These are phyloP conservation scores for Lotmaria passim DNA, from an alignment of 208 protist species.

Conservation along the genomic window DNA sequence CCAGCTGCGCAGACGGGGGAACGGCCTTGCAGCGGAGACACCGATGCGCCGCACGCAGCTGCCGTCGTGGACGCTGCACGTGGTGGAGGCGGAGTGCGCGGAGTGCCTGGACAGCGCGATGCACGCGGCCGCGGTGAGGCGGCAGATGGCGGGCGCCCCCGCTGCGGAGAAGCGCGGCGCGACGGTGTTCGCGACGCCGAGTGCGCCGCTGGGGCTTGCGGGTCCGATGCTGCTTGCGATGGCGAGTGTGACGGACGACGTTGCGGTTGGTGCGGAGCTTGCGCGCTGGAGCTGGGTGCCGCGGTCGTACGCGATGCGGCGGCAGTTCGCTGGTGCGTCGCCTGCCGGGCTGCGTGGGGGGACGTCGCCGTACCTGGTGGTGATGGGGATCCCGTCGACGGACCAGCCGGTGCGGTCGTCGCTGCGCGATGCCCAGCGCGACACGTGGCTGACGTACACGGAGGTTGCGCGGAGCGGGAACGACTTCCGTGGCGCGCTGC, in stretches of 20 bases:
- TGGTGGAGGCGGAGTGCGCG: conserved; percentile 4
- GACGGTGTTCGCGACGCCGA: conserved; percentile 10
- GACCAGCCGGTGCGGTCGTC: conserved; percentile 8
- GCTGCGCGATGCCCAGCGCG: conserved; percentile 10
- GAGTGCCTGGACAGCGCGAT: conserved; percentile 9
- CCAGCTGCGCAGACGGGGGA: not conserved
- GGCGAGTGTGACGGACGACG: conserved; percentile 30
- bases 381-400: conserved; percentile 16
- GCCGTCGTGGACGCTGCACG: conserved; percentile 11
- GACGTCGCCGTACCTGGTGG: conserved; percentile 18
- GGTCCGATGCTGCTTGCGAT: conserved; percentile 27
- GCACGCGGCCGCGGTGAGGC: not conserved
- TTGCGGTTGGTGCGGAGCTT: conserved; percentile 15
- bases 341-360: conserved; percentile 4
- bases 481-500: conserved; percentile 13
- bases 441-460: not conserved
- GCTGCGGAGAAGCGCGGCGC: not conserved
- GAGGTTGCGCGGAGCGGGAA: conserved; percentile 11
- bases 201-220: conserved; percentile 12
- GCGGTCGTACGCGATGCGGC: conserved; percentile 6
- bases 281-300: conserved; percentile 16
- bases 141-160: not conserved
- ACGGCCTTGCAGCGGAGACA: not conserved
- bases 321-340: conserved; percentile 13
- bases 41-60: conserved; percentile 8